Percentiles rank a stretch among this genome's conserved stretches.
These are phyloP conservation scores for Salix udensis DNA, from an alignment of 345 rosid species.

Conservation along the genomic window DNA sequence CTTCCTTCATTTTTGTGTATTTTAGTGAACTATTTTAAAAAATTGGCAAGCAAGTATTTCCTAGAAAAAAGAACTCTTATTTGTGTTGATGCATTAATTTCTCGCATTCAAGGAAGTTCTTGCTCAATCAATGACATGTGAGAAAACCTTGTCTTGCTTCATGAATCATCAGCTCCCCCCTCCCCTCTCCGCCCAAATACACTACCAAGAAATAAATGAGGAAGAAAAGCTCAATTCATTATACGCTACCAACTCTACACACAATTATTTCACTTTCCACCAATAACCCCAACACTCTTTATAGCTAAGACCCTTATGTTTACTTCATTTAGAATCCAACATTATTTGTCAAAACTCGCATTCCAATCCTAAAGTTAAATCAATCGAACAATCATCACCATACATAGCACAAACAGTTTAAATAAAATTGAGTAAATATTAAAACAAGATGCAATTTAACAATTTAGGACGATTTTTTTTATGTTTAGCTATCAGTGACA, in stretches of 20 bases:
- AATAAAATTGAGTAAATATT: background rate
- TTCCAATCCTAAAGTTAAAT: background rate
- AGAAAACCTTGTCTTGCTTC: background rate
- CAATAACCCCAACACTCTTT: no score
- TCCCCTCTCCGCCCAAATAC: no score
- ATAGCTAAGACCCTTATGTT: no score
- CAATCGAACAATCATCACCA: background rate
- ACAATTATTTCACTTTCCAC: no score
- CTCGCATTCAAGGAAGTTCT: background rate
- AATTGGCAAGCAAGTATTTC: background rate
- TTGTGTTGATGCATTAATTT: background rate
- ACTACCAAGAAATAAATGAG: no score
- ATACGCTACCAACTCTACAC: no score
- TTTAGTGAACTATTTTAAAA: background rate
- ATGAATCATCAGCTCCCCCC: background rate
- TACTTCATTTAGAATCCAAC: no score
- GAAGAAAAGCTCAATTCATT: no score
- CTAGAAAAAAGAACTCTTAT: background rate
- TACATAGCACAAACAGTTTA: background rate
- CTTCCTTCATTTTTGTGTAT: no score
- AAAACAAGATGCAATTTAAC: no score
- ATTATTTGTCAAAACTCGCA: no score
- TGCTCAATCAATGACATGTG: background rate
- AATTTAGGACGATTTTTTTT: no score
- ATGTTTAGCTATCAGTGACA: background rate